Evolutionary conservation across 495 filamentous ascomycete species (phyloP).

Genomic region (Extremus antarcticus): DNA sequence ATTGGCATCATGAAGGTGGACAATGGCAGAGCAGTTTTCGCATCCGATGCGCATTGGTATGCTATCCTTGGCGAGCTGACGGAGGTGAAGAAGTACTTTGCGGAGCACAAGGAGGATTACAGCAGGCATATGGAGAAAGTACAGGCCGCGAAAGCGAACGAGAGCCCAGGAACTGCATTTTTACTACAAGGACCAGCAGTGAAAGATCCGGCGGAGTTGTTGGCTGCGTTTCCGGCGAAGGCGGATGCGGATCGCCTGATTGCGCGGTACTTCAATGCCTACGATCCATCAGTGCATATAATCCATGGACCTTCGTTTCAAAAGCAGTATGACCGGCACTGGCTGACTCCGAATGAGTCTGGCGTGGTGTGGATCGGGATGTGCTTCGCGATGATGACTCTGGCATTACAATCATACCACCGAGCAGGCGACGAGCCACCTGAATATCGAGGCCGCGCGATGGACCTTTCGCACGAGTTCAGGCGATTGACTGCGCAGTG

Average conservation of each 20-base stretch:
- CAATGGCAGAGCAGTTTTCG: constrained; percentile 73
- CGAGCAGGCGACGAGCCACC: constrained; percentile 84
- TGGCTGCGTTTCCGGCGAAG: constrained; percentile 68
- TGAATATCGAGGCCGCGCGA: constrained; percentile 47
- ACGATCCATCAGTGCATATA: constrained; percentile 67
- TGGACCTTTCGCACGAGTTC: constrained; percentile 65
- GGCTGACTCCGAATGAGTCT: constrained; percentile 71
- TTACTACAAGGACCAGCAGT: constrained; percentile 61
- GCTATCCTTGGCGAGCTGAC: constrained; percentile 81
- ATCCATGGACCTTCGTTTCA: constrained; percentile 82
- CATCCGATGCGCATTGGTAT: constrained; percentile 92
- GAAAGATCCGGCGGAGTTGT: constrained; percentile 60
- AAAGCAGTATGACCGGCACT: constrained; percentile 73
- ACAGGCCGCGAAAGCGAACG: constrained; percentile 47
- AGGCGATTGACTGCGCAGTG: constrained; percentile 77
- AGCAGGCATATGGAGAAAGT: constrained; percentile 53
- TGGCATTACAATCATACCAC: constrained; percentile 85
- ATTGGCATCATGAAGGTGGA: constrained; percentile 89
- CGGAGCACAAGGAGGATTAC: constrained; percentile 55
- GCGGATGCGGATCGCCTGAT: constrained; percentile 72
- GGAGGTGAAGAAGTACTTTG: constrained; percentile 87
- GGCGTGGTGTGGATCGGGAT: constrained; percentile 83
- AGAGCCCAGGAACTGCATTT: constrained; percentile 40
- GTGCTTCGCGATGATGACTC: constrained; percentile 74
- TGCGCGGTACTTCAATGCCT: constrained; percentile 59